These are phyloP conservation scores for Magnaporthales sp. DNA, from an alignment of 2,329 filamentous ascomycete genomes.

Conservation along the genomic window DNA sequence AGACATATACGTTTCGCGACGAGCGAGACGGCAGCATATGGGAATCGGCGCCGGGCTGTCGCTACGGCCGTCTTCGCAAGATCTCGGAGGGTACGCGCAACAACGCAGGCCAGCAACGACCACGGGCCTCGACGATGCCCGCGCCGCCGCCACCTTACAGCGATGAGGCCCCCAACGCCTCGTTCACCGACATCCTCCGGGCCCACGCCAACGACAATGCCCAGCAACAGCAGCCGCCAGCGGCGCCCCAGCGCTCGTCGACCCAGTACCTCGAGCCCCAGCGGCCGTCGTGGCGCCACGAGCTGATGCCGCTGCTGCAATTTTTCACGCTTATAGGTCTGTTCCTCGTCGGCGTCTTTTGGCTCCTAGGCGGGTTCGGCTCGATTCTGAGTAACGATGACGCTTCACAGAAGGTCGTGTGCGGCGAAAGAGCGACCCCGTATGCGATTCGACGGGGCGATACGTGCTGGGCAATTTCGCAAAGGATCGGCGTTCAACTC, in stretches of 20 bases:
- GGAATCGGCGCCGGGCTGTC: conserved; percentile 35
- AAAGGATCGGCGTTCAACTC: conserved; percentile 31
- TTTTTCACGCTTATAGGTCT: conserved; percentile 46
- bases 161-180: background rate
- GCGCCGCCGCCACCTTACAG: conserved; percentile 6
- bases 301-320: conserved; percentile 47
- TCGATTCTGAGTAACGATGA: background rate
- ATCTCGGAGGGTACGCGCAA: conserved; percentile 20
- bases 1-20: conserved; percentile 37
- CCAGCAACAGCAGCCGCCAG: background rate
- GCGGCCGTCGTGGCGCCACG: conserved; percentile 36
- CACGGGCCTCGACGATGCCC: background rate
- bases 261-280: background rate
- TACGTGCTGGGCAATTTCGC: conserved; percentile 44
- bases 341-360: conserved; percentile 40
- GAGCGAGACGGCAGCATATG: conserved; percentile 28
- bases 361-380: conserved; percentile 29
- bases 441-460: conserved; percentile 37
- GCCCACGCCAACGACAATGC: background rate
- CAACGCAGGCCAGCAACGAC: background rate
- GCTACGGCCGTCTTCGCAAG: conserved; percentile 34
- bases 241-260: background rate
- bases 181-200: background rate
- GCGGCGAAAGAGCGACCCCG: conserved; percentile 10
- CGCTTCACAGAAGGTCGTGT: conserved; percentile 9